phyloP scores from a whole-genome alignment of 2,329 filamentous ascomycete genomes.

The Leptographium radiaticola region DNA sequence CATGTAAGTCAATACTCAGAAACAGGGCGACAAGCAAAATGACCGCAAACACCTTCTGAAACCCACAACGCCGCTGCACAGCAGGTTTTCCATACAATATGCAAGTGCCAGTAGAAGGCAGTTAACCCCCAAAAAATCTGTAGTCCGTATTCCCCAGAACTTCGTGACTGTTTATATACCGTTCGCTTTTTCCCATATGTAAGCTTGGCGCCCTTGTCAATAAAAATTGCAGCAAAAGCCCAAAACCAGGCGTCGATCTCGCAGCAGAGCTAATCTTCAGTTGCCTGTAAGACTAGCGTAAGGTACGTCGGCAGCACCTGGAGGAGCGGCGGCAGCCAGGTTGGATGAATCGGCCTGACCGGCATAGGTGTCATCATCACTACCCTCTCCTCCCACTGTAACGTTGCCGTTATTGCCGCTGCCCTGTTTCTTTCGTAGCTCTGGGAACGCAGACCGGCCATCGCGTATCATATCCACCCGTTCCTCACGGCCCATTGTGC shows the following conservation, averaged over 20 bases:
- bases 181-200: too few species aligned
- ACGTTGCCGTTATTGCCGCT: constrained; percentile 13
- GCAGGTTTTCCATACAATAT: too few species aligned
- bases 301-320: constrained; percentile 62
- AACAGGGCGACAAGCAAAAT: too few species aligned
- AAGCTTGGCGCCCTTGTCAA: too few species aligned
- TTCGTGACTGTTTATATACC: too few species aligned
- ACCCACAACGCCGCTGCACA: too few species aligned
- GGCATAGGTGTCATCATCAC: constrained; percentile 9
- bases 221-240: not conserved
- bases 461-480: constrained; percentile 70
- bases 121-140: too few species aligned
- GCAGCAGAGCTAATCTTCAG: constrained; percentile 1
- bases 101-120: too few species aligned
- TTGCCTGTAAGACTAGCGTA: constrained; percentile 75
- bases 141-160: too few species aligned
- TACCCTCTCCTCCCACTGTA: not conserved
- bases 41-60: too few species aligned
- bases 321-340: constrained; percentile 57
- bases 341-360: constrained; percentile 14
- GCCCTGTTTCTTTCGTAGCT: constrained; percentile 20
- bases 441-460: constrained; percentile 48
- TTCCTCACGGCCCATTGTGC: constrained; percentile 81
- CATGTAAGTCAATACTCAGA: too few species aligned
- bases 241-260: too few species aligned